Percentiles rank a stretch among this genome's conserved stretches.
Conservation (phyloP, 164 flowering plant species). For the Chimonanthus praecox region DNA sequence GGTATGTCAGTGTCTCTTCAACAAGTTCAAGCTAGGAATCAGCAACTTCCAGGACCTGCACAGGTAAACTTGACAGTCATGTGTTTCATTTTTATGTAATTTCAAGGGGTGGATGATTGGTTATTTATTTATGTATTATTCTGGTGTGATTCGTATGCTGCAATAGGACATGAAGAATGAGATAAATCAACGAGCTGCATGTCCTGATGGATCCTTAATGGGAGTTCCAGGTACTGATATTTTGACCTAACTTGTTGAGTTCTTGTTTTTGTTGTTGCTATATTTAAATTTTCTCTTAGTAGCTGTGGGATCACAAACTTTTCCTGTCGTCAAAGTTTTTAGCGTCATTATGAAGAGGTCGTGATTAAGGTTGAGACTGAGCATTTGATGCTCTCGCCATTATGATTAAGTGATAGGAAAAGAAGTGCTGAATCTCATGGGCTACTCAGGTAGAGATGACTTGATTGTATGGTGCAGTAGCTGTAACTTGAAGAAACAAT, state of each 20-base stretch:
- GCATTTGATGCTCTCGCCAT: background rate
- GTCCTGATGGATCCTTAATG: slow-evolving; percentile 67
- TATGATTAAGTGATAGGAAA: background rate
- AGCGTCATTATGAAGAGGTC: background rate
- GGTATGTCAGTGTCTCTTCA: slow-evolving; percentile 64
- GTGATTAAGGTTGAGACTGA: too few species aligned
- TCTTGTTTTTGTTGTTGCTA: background rate
- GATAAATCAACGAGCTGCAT: slow-evolving; percentile 60
- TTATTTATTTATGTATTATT: background rate
- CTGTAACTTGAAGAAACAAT: background rate
- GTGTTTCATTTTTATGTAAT: background rate
- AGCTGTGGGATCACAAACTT: too few species aligned
- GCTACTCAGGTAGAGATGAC: too few species aligned
- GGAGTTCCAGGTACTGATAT: slow-evolving; percentile 64
- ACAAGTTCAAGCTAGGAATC: slow-evolving; percentile 85
- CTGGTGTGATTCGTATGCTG: slow-evolving; percentile 9
- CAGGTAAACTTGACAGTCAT: slow-evolving; percentile 28
- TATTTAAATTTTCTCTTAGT: background rate
- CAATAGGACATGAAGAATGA: slow-evolving; percentile 66
- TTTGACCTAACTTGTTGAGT: background rate
- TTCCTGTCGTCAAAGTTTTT: background rate
- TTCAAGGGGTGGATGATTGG: background rate
- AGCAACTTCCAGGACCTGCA: slow-evolving; percentile 71
- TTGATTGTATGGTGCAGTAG: too few species aligned
- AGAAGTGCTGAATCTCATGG: too few species aligned